Conservation (phyloP, 805 yeast genomes). For the Candida boleticola region DNA sequence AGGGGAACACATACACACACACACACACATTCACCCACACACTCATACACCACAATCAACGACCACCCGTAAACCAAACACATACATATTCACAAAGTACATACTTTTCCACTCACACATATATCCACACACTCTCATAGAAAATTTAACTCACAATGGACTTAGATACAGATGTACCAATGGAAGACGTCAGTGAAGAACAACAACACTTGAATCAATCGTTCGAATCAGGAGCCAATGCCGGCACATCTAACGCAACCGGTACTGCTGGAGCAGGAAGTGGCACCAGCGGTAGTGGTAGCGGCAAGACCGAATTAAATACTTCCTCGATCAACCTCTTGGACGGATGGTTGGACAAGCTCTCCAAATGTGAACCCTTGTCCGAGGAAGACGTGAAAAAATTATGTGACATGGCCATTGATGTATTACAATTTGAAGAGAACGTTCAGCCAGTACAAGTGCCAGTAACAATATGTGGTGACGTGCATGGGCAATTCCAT, state of each 20-base stretch:
- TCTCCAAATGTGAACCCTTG: conserved; percentile 76
- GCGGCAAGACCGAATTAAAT: conserved; percentile 32
- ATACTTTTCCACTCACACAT: too few relatives aligned
- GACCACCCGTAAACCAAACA: too few relatives aligned
- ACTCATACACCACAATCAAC: too few relatives aligned
- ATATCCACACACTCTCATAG: too few relatives aligned
- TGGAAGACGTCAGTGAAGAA: conserved; percentile 71
- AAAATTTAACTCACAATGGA: too few relatives aligned
- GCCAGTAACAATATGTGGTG: conserved; percentile 97
- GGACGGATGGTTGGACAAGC: conserved; percentile 84
- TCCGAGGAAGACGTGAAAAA: conserved; percentile 75
- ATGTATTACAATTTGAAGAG: conserved; percentile 85
- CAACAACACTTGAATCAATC: conserved; percentile 30
- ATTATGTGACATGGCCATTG: conserved; percentile 87
- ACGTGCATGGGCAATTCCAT: conserved; percentile 95
- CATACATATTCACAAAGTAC: too few relatives aligned
- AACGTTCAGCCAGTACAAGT: conserved; percentile 94
- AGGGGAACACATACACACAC: too few relatives aligned
- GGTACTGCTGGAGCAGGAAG: conserved; percentile 9
- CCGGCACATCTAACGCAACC: conserved; percentile 5
- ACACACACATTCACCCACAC: too few relatives aligned
- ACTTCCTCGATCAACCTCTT: conserved; percentile 59
- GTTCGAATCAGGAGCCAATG: conserved; percentile 9
- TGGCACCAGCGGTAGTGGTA: conserved; percentile 30
- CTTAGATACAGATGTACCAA: conserved; percentile 75